These are phyloP conservation scores for Pulveroboletus sp. DNA, from an alignment of 768 basidiomycete species.

Conservation along the genomic window DNA sequence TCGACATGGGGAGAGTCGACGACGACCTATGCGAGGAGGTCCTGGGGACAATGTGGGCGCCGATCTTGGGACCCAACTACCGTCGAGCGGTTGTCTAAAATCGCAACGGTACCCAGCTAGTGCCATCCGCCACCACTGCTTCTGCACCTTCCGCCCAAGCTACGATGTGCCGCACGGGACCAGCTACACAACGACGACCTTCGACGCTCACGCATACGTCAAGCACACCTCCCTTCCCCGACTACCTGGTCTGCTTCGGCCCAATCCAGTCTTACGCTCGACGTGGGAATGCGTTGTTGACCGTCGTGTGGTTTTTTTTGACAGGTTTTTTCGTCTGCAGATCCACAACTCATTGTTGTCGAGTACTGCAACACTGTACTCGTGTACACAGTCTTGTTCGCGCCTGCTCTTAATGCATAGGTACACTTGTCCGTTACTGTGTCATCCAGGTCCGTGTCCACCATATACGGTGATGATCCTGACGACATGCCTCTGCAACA, in stretches of 20 bases:
- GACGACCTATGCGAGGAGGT: too few species aligned
- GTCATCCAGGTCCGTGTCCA: conserved; percentile 96
- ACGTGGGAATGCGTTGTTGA: conserved; percentile 47
- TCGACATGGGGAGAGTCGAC: too few species aligned
- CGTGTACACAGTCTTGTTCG: conserved; percentile 66
- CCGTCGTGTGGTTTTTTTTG: background rate
- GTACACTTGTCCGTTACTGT: conserved; percentile 79
- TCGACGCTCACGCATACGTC: conserved; percentile 65
- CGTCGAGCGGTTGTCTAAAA: too few species aligned
- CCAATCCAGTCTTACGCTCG: conserved; percentile 69
- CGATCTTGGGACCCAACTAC: too few species aligned
- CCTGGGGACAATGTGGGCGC: too few species aligned
- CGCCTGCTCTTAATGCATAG: conserved; percentile 56
- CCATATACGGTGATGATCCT: conserved; percentile 81
- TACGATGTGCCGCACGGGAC: conserved; percentile 6
- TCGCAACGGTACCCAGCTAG: too few species aligned
- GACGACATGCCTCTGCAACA: conserved; percentile 73
- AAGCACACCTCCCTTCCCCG: conserved; percentile 65
- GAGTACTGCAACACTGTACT: conserved; percentile 69
- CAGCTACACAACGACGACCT: conserved; percentile 50
- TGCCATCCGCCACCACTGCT: too few species aligned
- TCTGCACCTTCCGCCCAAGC: too few species aligned
- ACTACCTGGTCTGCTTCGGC: conserved; percentile 82
- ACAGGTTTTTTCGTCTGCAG: conserved; percentile 80
- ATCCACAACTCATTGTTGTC: conserved; percentile 66